These are phyloP conservation scores for Colletotrichum musicola DNA, from an alignment of 2,329 filamentous ascomycete genomes.

Conservation along the genomic window DNA sequence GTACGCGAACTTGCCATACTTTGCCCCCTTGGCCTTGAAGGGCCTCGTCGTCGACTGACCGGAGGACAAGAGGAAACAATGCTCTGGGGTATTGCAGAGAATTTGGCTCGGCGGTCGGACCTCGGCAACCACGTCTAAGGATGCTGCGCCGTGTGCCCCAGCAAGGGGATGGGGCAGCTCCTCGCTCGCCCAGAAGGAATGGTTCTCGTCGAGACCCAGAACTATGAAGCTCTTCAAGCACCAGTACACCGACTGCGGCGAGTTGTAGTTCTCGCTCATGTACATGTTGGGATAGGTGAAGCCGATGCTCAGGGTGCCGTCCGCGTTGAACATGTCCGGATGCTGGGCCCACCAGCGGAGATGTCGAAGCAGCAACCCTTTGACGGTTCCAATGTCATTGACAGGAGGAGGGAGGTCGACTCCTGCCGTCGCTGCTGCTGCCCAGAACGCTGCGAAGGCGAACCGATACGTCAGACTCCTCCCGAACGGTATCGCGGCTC, in stretches of 20 bases:
- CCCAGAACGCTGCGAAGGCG: constrained; percentile 57
- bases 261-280: constrained; percentile 64
- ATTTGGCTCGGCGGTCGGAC: constrained; percentile 53
- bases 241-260: constrained; percentile 63
- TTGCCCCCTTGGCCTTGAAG: constrained; percentile 51
- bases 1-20: constrained; percentile 55
- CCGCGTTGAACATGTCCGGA: constrained; percentile 54
- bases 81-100: constrained; percentile 49
- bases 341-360: constrained; percentile 56
- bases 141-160: not conserved
- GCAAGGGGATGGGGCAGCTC: constrained; percentile 52
- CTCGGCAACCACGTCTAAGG: not conserved
- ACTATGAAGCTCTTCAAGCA: constrained; percentile 58
- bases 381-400: constrained; percentile 48
- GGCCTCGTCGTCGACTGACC: constrained; percentile 50
- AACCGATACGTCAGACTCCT: constrained; percentile 60
- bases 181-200: constrained; percentile 56
- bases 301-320: constrained; percentile 59
- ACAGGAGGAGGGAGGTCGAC: constrained; percentile 50
- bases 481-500: constrained; percentile 61
- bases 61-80: constrained; percentile 54
- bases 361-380: constrained; percentile 58
- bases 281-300: constrained; percentile 55
- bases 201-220: constrained; percentile 46
- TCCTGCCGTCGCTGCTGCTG: constrained; percentile 53